Base-by-base conservation (phyloP, 352 stramenopile genomes). In the Pythium sukuiense region DNA sequence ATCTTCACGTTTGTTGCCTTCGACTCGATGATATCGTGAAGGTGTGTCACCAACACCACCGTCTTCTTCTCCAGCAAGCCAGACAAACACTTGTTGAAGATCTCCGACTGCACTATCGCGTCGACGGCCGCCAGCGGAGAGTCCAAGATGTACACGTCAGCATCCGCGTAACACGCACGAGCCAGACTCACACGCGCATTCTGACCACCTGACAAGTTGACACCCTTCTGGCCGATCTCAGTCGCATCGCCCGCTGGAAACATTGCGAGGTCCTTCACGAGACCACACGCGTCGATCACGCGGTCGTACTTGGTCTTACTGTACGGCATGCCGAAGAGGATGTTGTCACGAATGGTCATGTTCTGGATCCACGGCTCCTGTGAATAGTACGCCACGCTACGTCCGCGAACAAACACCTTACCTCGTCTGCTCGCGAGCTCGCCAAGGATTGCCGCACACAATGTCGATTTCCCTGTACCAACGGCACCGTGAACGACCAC, bases 161-260 rank as follows among this genome's bases (percentile, higher is more conserved):
- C 72, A 14, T 92, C 76, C n/a, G 72, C 73, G 55, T 95, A 95
- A 52, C 83, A 90, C 33, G 86, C 79, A 43, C 88, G 79, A 18
- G 87, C 88, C 3, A 95, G 58, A 11, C 69, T 61, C 11, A 96
- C 73, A 26, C 81, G 68, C 7, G 83, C 84, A 76, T 98, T 97
- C 74, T 99, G 95, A 0, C 96, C 96, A 43, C 96, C 96, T 3
- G 78, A 97, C 18, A 99, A 67, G 65, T 97, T 99, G 16, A 99
- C 85, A 5, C 97, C 97, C 29, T 96, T 96, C 70, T 99, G 91
- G 7, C 96, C 97, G 66, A 99, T 99, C 71, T 99, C 95, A 0
- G 93, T 98, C 63, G 73, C 30, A 69, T 99, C 96, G 8, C 92
- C 89, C 0, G 63, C 77, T 8, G 89, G 78, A 18, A 99, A 75